Evolutionary conservation across 1,284 basidiomycete genomes (phyloP).

Genomic region (Microbotryum saponariae): DNA sequence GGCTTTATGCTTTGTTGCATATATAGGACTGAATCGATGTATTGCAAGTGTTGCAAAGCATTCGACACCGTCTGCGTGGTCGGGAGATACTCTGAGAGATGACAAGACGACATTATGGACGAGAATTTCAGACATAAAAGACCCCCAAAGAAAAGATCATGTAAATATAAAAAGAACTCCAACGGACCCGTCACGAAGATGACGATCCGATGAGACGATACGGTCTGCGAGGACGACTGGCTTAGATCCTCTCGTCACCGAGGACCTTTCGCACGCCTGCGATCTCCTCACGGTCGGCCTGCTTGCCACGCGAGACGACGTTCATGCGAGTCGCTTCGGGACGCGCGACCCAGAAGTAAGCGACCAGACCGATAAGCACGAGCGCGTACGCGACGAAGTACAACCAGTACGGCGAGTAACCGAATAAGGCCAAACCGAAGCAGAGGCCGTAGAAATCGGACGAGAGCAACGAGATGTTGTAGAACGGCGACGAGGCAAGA

Average conservation of each 20-base stretch:
- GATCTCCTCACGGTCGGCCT: constrained; percentile 18
- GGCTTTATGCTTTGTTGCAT: too few relatives aligned
- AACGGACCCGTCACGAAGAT: too few relatives aligned
- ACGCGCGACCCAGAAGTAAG: constrained; percentile 25
- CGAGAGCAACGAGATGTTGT: constrained; percentile 69
- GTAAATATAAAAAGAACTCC: too few relatives aligned
- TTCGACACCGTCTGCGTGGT: too few relatives aligned
- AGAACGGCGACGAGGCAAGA: constrained; percentile 70
- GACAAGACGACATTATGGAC: too few relatives aligned
- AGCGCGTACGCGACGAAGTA: constrained; percentile 24
- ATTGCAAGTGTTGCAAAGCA: too few relatives aligned
- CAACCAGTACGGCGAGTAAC: constrained; percentile 31
- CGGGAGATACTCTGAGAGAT: too few relatives aligned
- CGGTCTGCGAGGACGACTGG: too few relatives aligned
- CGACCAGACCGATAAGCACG: constrained; percentile 29
- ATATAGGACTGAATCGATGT: too few relatives aligned
- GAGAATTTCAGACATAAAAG: too few relatives aligned
- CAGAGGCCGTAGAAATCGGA: constrained; percentile 77
- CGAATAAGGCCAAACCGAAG: constrained; percentile 54
- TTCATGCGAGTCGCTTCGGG: constrained; percentile 25
- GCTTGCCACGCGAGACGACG: constrained; percentile 28
- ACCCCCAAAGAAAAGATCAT: too few relatives aligned
- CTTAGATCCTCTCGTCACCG: constrained; percentile 6
- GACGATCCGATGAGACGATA: too few relatives aligned
- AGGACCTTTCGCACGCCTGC: constrained; percentile 21